Evolutionary conservation across 192 early-diverging fungal genomes (phyloP), one percentile per base, ranked within the genome.

Genomic region (Gigaspora rosea): DNA sequence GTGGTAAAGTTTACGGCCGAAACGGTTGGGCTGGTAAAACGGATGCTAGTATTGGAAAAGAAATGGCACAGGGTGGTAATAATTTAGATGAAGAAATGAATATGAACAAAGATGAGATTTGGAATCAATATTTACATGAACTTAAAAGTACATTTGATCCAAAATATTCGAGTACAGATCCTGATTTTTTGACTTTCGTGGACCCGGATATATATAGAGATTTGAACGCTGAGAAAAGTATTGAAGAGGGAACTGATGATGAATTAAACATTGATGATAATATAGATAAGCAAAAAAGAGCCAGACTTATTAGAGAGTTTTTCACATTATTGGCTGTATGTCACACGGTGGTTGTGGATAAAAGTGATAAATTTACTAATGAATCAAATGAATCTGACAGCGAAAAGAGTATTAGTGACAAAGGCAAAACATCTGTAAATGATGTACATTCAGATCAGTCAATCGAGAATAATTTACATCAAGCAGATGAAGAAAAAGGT

Each of bases 301-400:
- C 85, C 89, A 8, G 83, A 86, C 13, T 89, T 87, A 11, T 85
- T 96, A 82, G 86, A 22, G 94, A 97, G 76, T 99, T 98, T 71
- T 93, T 96, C 80, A 93, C 90, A 4, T 84, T 95, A 27, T 82
- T 99, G 27, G 92, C 95, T 13, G 86, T 97, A 0, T 99, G 97
- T 80, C 96, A 99, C 81, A 98, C 97, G 0, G 97, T 97, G 1
- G 86, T 99, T 11, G 91, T 96, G 1, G 96, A 98, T 41, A 77
- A 79, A 2, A 77, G 78, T 11, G 46, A 27, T 27, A 27, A 27
- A 27, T 27, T 41, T 41, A 41, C 41, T 41, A 41, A 41, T 41
- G 41, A 33, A 47, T 32, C 41, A 1, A 41, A 41, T 41, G 41
- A 33, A 47, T 32, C 83, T 16, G 88, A 83, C 85, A 41, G 84